Base-by-base conservation (phyloP, 176 grass and related monocot genomes). In the Guadua angustifolia region DNA sequence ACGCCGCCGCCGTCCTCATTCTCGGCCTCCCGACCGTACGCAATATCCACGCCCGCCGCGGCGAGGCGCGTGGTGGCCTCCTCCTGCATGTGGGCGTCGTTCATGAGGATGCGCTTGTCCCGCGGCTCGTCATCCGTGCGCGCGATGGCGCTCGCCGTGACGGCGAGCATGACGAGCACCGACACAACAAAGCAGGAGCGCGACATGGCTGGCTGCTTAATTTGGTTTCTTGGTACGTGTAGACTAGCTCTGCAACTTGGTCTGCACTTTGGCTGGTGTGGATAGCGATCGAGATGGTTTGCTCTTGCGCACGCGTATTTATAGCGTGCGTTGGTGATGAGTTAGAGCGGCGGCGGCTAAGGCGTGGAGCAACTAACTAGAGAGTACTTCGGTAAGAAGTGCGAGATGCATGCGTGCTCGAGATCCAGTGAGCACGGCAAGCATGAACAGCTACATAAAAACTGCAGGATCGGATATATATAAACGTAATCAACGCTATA, bases 81-180 rank as follows among this genome's bases (percentile, higher is more conserved):
- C 47, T 71, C 67, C 25, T n/a, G 44, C 61, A 66, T 6, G 24
- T 33, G 76, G 40, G 40, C 43, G 43, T 38, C 39, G 39, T 4
- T 52, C 9, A 3, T 7, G 19, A 39, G 24, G 46, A 24, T 5
- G 38, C 6, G 73, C 83, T 57, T 45, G 63, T 46, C 38, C 35
- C n/a, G 49, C 4, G 38, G 2, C 52, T 47, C 40, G 70, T 73
- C 76, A 45, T 50, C 26, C 14, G 19, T 42, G 4, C 21, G 1
- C 62, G n/a, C 32, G 26, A 51, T 5, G 79, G 85, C 77, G 76
- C 1, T 45, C 7, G 71, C 32, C 61, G 79, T 35, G 74, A 59
- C 68, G 68, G 84, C 68, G 50, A 90, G 57, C 15, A 64, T 21
- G 60, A 90, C 68, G 33, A 86, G 84, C 40, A 74, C n/a, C 8